Percentiles rank a stretch among this genome's conserved stretches.
phyloP scores from a whole-genome alignment of 148 eudicot species.

The Dysphania ambrosioides region DNA sequence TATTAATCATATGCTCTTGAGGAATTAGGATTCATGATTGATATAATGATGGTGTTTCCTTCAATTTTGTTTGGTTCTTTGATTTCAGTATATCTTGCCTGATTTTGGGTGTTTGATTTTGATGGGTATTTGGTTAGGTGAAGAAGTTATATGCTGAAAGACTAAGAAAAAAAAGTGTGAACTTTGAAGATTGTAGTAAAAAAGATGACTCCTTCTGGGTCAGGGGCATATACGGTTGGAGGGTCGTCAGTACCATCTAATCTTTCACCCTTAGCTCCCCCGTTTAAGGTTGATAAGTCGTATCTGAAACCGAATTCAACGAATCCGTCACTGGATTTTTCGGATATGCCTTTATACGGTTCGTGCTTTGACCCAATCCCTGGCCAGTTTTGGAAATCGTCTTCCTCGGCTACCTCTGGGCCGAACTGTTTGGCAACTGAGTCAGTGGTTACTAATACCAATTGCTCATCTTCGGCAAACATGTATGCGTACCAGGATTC shows the following conservation, averaged over 20 bases:
- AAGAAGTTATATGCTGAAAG: conserved; percentile 17
- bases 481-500: conserved; percentile 36
- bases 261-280: conserved; percentile 85
- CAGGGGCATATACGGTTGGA: conserved; percentile 49
- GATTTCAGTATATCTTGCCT: too few species aligned
- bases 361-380: conserved; percentile 38
- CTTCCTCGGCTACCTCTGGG: conserved; percentile 37
- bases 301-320: conserved; percentile 47
- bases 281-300: conserved; percentile 68
- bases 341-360: conserved; percentile 37
- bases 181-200: conserved; percentile 16
- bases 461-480: conserved; percentile 29
- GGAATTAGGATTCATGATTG: too few species aligned
- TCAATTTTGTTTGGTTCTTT: too few species aligned
- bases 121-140: conserved; percentile 16
- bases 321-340: conserved; percentile 35
- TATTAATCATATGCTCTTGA: too few species aligned
- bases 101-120: not conserved
- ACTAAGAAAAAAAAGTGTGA: not conserved
- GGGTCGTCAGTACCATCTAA: conserved; percentile 52
- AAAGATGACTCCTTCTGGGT: conserved; percentile 44
- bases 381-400: conserved; percentile 45
- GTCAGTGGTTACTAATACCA: conserved; percentile 28
- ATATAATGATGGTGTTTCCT: too few species aligned
- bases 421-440: conserved; percentile 39